These are phyloP conservation scores for Limnanthes douglasii DNA, from an alignment of 345 rosid genomes.

Conservation along the genomic window DNA sequence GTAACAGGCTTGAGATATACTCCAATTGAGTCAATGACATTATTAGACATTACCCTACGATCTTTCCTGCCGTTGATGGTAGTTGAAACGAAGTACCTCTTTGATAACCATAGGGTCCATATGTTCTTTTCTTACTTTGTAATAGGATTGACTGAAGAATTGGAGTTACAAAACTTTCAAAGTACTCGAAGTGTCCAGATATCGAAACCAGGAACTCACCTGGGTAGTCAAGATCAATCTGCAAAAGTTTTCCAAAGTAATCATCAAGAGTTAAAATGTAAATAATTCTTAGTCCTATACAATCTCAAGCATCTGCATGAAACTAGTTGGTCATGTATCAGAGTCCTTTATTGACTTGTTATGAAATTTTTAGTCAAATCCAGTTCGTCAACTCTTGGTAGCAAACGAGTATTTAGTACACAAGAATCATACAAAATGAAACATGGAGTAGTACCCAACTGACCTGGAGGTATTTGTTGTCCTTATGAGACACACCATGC, in stretches of 20 bases:
- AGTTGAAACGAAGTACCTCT: slow-evolving; percentile 5
- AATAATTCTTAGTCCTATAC: no score
- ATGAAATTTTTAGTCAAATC: no score
- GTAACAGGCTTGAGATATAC: slow-evolving; percentile 11
- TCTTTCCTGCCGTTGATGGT: slow-evolving; percentile 10
- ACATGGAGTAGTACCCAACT: no score
- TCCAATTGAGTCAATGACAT: slow-evolving; percentile 9
- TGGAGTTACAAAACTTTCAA: no score
- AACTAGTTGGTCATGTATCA: no score
- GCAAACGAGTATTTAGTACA: no score
- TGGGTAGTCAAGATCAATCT: slow-evolving; percentile 10
- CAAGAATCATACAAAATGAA: background rate
- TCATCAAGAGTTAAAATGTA: background rate
- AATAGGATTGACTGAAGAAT: no score
- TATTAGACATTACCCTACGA: slow-evolving; percentile 8
- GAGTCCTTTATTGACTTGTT: background rate
- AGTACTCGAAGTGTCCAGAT: slow-evolving; percentile 10
- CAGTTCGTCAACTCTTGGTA: no score
- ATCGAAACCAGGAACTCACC: slow-evolving; percentile 10
- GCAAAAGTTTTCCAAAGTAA: slow-evolving; percentile 8
- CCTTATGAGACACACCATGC: slow-evolving; percentile 4
- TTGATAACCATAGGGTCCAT: slow-evolving; percentile 9
- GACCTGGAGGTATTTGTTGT: background rate
- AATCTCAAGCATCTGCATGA: no score
- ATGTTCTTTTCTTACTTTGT: slow-evolving; percentile 10